Evolutionary conservation across 2,329 filamentous ascomycete species (phyloP).

Genomic region (Neurospora sp.): DNA sequence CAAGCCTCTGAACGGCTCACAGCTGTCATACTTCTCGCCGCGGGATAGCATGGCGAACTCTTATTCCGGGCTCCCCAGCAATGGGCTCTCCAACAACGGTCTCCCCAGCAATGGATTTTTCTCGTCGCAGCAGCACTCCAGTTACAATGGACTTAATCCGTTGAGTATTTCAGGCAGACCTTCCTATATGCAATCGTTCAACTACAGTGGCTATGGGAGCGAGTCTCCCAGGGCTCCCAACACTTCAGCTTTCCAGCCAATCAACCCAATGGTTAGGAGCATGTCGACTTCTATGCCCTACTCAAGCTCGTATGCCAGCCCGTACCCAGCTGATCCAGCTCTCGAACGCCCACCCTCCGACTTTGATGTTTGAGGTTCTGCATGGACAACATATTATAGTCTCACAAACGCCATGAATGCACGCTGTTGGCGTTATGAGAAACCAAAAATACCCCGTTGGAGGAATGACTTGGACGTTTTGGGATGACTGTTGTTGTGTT

Average conservation of each 20-base stretch:
- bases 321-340: background rate
- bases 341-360: background rate
- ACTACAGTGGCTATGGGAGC: background rate
- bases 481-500: background rate
- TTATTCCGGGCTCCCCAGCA: background rate
- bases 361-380: background rate
- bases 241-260: background rate
- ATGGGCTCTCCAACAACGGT: background rate
- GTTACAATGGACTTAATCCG: background rate
- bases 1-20: background rate
- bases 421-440: background rate
- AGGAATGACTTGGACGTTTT: background rate
- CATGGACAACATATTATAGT: background rate
- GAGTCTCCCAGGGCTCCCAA: background rate
- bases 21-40: background rate
- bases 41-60: background rate
- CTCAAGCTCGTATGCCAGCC: background rate
- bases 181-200: background rate
- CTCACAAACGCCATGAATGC: background rate
- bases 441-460: background rate
- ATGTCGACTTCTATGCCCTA: background rate
- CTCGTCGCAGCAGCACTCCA: background rate
- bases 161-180: background rate
- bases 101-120: background rate
- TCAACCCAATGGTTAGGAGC: background rate